These are phyloP conservation scores for Akebia trifoliata DNA, from an alignment of 164 flowering plant species.

Conservation along the genomic window DNA sequence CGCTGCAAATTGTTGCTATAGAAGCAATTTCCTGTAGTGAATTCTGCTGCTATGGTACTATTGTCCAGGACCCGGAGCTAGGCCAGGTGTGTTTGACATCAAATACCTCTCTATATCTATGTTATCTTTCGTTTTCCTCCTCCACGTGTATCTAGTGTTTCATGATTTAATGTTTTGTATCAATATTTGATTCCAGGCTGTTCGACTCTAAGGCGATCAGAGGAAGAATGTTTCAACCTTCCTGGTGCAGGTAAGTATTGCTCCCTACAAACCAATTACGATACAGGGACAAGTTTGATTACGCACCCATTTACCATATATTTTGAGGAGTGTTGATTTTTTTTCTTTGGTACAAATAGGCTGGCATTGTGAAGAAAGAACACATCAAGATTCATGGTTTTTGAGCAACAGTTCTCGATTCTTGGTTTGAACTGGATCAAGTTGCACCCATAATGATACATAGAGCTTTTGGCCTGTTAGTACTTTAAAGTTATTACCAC, in stretches of 20 bases:
- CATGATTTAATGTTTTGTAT: not conserved
- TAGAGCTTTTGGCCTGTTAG: no score
- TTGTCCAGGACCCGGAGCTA: slow-evolving; percentile 40
- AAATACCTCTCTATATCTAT: not conserved
- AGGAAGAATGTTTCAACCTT: slow-evolving; percentile 39
- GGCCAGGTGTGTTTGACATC: slow-evolving; percentile 25
- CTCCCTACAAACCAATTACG: no score
- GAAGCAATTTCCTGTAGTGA: no score
- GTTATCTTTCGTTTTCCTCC: not conserved
- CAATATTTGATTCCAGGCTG: slow-evolving; percentile 30
- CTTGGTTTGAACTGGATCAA: no score
- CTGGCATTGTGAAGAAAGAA: slow-evolving; percentile 52
- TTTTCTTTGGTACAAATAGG: slow-evolving; percentile 21
- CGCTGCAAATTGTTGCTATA: no score
- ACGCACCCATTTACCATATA: no score
- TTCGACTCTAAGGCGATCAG: slow-evolving; percentile 26
- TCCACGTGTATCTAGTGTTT: not conserved
- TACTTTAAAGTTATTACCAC: no score
- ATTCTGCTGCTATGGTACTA: slow-evolving; percentile 37
- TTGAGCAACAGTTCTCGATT: slow-evolving; percentile 17
- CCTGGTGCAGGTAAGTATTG: slow-evolving; percentile 28
- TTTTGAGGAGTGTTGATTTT: no score
- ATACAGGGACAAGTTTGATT: no score
- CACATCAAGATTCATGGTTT: slow-evolving; percentile 52
- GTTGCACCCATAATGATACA: no score